Evolutionary conservation across 1,284 basidiomycete genomes (phyloP), one percentile per base, ranked within the genome.

Genomic region (Apiotrichum gracile): DNA sequence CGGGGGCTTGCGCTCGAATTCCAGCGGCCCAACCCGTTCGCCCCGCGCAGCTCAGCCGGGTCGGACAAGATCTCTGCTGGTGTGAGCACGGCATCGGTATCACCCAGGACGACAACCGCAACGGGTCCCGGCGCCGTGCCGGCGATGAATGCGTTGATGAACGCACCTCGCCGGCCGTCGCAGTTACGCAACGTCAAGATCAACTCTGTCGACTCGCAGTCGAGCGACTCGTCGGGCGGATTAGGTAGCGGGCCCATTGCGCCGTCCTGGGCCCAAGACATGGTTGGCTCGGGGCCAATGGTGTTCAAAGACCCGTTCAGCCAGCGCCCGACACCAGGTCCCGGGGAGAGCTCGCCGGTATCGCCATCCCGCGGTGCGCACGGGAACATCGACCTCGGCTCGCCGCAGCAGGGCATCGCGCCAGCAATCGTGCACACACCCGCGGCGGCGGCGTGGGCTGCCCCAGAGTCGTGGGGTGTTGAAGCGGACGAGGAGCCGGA

Each of bases 391-490:
- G 29, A 25, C 29, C n/a, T 16, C 25, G 21, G 34, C 2, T 37
- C 38, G 16, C 29, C 34, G 24, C 49, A 42, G 31, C 34, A 40
- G 1, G 19, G 27, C 17, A 17, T 38, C 2, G 52, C 51, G 5
- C 55, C 56, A 0, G 49, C 56, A 1, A 47, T 55, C 16, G 35
- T 54, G 17, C 54, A 57, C 10, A 51, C 43, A 4, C 41, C 57
- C 1, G n/a, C 55, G 1, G 46, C 54, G 0, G 47, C 73, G 2
- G 75, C 77, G 4, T 80, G 78, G 78, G 76, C 76, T 1, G 78
- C 78, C 0, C 79, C 79, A 2, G 78, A 80, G 54, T 77, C 76
- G 14, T 80, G 79, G 79, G 78, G 78, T 16, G 79, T 80, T 16
- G 78, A 80, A 58, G 75, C 67, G 1, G 78, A 78, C 39, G 75